Evolutionary conservation across 192 early-diverging fungal genomes (phyloP).

Genomic region (Powellomyces hirtus): DNA sequence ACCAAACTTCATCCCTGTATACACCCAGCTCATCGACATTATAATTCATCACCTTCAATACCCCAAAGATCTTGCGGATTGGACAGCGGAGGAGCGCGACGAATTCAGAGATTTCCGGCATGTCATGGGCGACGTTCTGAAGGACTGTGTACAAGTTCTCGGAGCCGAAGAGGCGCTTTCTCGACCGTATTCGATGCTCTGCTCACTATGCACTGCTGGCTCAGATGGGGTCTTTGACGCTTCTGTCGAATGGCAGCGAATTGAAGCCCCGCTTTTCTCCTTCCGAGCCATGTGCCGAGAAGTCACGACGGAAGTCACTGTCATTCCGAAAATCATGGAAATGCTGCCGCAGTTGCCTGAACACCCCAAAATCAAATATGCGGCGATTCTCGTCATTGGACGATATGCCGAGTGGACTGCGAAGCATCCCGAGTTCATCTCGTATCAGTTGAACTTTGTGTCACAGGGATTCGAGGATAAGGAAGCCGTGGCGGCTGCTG

Average conservation of each 20-base stretch:
- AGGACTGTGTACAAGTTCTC: constrained; percentile 85
- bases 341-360: constrained; percentile 79
- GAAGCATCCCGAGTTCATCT: constrained; percentile 82
- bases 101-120: constrained; percentile 97
- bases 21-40: constrained; percentile 67
- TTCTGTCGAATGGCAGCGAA: constrained; percentile 78
- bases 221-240: constrained; percentile 34
- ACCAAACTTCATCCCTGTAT: constrained; percentile 61
- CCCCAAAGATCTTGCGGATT: constrained; percentile 58
- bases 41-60: constrained; percentile 88
- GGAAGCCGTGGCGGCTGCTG: constrained; percentile 81
- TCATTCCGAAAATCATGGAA: constrained; percentile 91
- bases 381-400: constrained; percentile 93
- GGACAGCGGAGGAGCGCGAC: constrained; percentile 84
- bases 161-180: constrained; percentile 73
- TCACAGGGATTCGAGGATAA: constrained; percentile 84
- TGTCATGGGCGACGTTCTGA: constrained; percentile 93
- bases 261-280: constrained; percentile 94
- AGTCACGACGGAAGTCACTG: constrained; percentile 67
- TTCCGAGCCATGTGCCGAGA: constrained; percentile 90
- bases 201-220: constrained; percentile 19
- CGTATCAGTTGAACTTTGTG: constrained; percentile 90
- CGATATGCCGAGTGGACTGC: constrained; percentile 93
- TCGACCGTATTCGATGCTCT: constrained; percentile 60
- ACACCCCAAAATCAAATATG: constrained; percentile 94